phyloP scores from a whole-genome alignment of 2,329 filamentous ascomycete species.

The Colletotrichum gloeosporioides region DNA sequence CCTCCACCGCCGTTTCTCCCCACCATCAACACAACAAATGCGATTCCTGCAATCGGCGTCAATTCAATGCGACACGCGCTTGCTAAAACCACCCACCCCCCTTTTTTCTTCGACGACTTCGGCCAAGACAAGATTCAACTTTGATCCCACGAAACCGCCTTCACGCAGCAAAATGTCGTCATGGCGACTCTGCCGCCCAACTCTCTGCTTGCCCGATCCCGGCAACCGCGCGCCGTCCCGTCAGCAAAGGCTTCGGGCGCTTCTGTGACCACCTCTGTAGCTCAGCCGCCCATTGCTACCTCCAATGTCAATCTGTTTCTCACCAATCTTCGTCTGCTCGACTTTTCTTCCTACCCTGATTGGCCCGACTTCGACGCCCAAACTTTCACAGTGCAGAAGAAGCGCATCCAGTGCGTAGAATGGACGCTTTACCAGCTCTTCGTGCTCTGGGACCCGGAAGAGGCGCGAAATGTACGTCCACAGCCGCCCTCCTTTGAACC shows the following conservation, averaged over 20 bases:
- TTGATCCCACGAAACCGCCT: not conserved
- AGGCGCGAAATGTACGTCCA: slow-evolving; percentile 71
- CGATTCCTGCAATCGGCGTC: not conserved
- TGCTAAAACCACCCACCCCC: not conserved
- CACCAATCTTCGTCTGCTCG: slow-evolving; percentile 82
- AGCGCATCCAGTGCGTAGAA: slow-evolving; percentile 81
- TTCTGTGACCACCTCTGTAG: not conserved
- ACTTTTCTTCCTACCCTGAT: slow-evolving; percentile 76
- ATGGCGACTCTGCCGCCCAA: slow-evolving; percentile 37
- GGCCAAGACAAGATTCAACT: not conserved
- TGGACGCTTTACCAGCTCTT: slow-evolving; percentile 93
- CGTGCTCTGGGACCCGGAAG: slow-evolving; percentile 78
- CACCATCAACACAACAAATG: slow-evolving; percentile 21
- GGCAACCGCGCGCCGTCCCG: slow-evolving; percentile 24
- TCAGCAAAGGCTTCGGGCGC: slow-evolving; percentile 19
- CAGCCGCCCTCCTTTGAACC: not conserved
- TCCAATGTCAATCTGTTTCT: slow-evolving; percentile 73
- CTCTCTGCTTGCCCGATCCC: slow-evolving; percentile 33
- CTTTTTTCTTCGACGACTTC: not conserved
- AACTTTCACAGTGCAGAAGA: slow-evolving; percentile 82
- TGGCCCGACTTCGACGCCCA: slow-evolving; percentile 79
- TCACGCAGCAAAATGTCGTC: slow-evolving; percentile 27
- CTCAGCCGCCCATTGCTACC: slow-evolving; percentile 42
- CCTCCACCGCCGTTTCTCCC: slow-evolving; percentile 20
- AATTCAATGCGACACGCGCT: slow-evolving; percentile 10